These are phyloP conservation scores for Ustilago sp. DNA, from an alignment of 1,284 basidiomycete genomes.

Conservation along the genomic window DNA sequence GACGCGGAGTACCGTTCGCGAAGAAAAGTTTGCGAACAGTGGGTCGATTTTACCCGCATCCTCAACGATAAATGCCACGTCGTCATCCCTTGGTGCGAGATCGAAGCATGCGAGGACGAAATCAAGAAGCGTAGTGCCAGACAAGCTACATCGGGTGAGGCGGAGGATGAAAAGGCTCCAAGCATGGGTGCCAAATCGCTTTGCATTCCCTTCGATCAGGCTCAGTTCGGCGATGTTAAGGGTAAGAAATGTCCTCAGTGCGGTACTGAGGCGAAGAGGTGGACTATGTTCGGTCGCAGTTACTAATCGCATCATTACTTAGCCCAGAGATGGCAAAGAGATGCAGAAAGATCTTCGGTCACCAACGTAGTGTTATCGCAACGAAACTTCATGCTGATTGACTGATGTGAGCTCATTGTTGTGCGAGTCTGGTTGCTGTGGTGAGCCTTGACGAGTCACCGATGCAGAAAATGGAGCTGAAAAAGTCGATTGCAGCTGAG, in stretches of 20 bases:
- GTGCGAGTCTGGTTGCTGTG: neutral
- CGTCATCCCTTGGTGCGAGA: constrained; percentile 97
- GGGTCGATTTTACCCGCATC: constrained; percentile 89
- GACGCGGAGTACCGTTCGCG: constrained; percentile 81
- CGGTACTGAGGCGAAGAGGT: constrained; percentile 63
- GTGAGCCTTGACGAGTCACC: neutral
- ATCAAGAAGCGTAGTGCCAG: constrained; percentile 92
- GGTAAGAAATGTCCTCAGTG: constrained; percentile 67
- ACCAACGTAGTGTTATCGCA: neutral
- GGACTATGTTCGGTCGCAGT: constrained; percentile 69
- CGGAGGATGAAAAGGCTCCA: constrained; percentile 82
- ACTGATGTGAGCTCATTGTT: neutral
- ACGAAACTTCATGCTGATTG: neutral
- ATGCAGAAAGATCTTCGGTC: neutral
- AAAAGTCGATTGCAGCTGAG: too few species aligned
- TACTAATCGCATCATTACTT: constrained; percentile 43
- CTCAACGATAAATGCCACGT: constrained; percentile 89
- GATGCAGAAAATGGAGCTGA: too few species aligned
- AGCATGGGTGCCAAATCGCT: constrained; percentile 98
- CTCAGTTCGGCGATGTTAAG: constrained; percentile 65
- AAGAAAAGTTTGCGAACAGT: constrained; percentile 81
- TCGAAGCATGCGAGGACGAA: constrained; percentile 92
- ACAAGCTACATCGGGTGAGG: constrained; percentile 53
- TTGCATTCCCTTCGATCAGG: constrained; percentile 95
- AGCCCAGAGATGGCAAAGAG: neutral